Evolutionary conservation across 2,329 filamentous ascomycete genomes (phyloP).

Genomic region (Zymoseptoria tritici): DNA sequence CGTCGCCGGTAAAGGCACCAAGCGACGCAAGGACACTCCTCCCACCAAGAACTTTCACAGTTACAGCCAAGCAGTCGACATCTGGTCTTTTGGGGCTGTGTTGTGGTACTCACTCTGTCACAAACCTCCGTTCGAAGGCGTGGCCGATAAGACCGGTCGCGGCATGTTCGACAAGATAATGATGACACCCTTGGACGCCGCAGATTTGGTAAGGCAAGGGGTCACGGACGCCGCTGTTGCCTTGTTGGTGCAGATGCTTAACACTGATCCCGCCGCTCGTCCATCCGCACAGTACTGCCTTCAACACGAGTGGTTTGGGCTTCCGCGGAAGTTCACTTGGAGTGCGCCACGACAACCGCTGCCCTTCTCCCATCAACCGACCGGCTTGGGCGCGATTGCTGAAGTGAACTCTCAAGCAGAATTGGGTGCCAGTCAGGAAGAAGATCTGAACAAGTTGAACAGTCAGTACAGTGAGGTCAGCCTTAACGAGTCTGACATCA

Average conservation of each 20-base stretch:
- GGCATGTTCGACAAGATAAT: slow-evolving; percentile 83
- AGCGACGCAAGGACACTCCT: slow-evolving; percentile 45
- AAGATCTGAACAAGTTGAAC: slow-evolving; percentile 52
- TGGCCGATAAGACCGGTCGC: slow-evolving; percentile 65
- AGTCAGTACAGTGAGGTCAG: slow-evolving; percentile 25
- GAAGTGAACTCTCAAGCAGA: slow-evolving; percentile 55
- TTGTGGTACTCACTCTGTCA: slow-evolving; percentile 79
- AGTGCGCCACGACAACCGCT: slow-evolving; percentile 3
- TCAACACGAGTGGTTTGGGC: slow-evolving; percentile 64
- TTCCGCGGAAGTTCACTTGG: slow-evolving; percentile 17
- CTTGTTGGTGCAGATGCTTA: slow-evolving; percentile 71
- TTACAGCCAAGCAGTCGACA: slow-evolving; percentile 87
- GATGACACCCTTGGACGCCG: slow-evolving; percentile 61
- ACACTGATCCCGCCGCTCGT: slow-evolving; percentile 68
- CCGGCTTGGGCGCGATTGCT: slow-evolving; percentile 36
- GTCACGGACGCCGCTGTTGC: slow-evolving; percentile 64
- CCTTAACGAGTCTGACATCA: slow-evolving; percentile 30
- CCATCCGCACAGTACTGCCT: slow-evolving; percentile 66
- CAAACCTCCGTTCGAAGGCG: slow-evolving; percentile 72
- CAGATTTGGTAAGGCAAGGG: slow-evolving; percentile 50
- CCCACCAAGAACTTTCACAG: slow-evolving; percentile 46
- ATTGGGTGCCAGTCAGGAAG: slow-evolving; percentile 44
- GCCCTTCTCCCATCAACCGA: background rate
- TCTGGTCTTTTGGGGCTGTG: slow-evolving; percentile 93
- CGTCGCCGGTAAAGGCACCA: slow-evolving; percentile 53